Conservation (phyloP, 768 basidiomycete genomes). For the Lactifluus echinatus region DNA sequence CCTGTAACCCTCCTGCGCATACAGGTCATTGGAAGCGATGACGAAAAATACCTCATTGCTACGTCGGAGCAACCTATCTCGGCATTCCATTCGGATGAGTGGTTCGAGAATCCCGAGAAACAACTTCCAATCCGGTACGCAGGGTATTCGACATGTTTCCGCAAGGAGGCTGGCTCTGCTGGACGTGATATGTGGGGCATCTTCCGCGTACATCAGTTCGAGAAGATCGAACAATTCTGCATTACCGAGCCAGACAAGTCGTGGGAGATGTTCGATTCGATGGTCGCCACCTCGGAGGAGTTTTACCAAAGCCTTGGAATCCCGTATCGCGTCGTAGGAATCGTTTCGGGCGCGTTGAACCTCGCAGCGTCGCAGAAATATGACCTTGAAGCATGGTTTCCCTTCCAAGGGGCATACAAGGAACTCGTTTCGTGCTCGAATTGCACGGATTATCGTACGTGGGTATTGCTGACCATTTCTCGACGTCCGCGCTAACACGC, state of each 20-base stretch:
- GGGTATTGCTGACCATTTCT: background rate
- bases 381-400: slow-evolving; percentile 99
- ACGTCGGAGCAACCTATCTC: slow-evolving; percentile 99
- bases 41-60: slow-evolving; percentile 98
- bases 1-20: background rate
- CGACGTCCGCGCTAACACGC: background rate
- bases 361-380: slow-evolving; percentile 96
- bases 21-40: slow-evolving; percentile 78
- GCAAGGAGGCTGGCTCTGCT: slow-evolving; percentile 96
- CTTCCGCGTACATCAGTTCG: slow-evolving; percentile 99
- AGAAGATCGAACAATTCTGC: slow-evolving; percentile 97
- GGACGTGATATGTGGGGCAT: slow-evolving; percentile 99
- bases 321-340: slow-evolving; percentile 87
- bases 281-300: slow-evolving; percentile 83
- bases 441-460: slow-evolving; percentile 98
- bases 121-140: slow-evolving; percentile 91
- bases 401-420: slow-evolving; percentile 93
- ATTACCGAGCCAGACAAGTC: slow-evolving; percentile 92
- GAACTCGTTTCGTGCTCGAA: slow-evolving; percentile 97
- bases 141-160: slow-evolving; percentile 92
- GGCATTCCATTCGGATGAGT: slow-evolving; percentile 90
- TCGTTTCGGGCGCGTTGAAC: slow-evolving; percentile 95
- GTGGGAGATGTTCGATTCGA: slow-evolving; percentile 87
- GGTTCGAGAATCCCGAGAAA: slow-evolving; percentile 88
- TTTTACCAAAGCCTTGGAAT: slow-evolving; percentile 95